Base-by-base conservation (phyloP, 257 asterid species). In the Nicotiana undulata region DNA sequence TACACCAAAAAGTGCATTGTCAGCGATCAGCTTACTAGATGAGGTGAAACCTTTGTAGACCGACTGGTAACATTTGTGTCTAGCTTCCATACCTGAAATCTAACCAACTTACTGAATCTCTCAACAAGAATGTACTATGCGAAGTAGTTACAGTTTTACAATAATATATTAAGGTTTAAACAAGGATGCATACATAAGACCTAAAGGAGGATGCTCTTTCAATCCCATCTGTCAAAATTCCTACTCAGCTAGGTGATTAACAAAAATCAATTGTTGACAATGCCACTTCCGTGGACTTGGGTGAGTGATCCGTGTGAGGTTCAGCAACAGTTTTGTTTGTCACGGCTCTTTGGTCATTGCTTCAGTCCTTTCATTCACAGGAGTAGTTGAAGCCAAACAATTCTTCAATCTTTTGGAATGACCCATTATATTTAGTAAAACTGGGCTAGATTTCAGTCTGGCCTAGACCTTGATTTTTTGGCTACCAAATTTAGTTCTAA, bases 1-100 rank as follows among this genome's bases (percentile, higher is more conserved):
- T 58, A 88, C 58, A 81, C 66, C 86, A 67, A 89, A 81, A 53
- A 87, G 82, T 79, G 91, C 84, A 85, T 93, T 90, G 74, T 95
- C 95, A 82, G 87, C 82, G 55, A 76, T 58, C 81, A 89, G 93
- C 85, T 85, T 91, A 80, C 82, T 77, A 55, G 96, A 90, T 46
- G 95, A 91, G 9, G 89, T 26, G 75, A 92, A 82, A 63, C 85
- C 89, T 83, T 80, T 85, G 86, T 80, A 80, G 81, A 96, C 86
- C 82, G 95, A 92, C 87, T 92, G 88, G 77, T 97, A 96, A 82
- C 98, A 93, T 80, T 90, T 90, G 67, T 96, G 95, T 31, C 98
- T 90, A 72, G 95, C 93, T 89, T 96, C 98, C 99, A 96, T 96
- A 77, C 98, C 99, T 96, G 94, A 79, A 34, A 77, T 61, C 81